Evolutionary conservation across 2,329 filamentous ascomycete species (phyloP).

Genomic region (Talaromyces funiculosus): DNA sequence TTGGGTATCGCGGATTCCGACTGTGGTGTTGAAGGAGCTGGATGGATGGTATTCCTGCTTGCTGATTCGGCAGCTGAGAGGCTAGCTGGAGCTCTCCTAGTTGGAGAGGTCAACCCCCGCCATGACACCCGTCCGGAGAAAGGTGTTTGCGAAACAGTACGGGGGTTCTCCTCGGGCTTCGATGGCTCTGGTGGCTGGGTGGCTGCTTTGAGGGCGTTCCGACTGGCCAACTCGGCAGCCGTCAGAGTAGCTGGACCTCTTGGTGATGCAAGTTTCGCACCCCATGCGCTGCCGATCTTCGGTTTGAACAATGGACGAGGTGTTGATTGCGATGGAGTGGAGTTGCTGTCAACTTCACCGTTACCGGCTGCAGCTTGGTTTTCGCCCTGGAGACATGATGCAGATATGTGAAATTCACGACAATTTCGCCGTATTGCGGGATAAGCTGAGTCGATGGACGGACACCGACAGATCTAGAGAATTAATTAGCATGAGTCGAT

Average conservation of each 20-base stretch:
- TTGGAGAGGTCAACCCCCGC: not conserved
- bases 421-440: constrained; percentile 25
- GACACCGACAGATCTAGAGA: constrained; percentile 30
- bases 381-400: constrained; percentile 23
- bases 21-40: not conserved
- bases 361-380: constrained; percentile 21
- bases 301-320: constrained; percentile 2
- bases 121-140: not conserved
- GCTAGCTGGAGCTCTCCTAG: not conserved
- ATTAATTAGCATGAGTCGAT: not conserved
- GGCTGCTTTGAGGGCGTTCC: constrained; percentile 22
- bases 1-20: not conserved
- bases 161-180: not conserved
- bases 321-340: not conserved
- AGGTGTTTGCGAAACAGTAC: not conserved
- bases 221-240: constrained; percentile 28
- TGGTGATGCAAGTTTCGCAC: constrained; percentile 13
- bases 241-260: constrained; percentile 23
- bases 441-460: constrained; percentile 36
- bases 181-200: constrained; percentile 8
- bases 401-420: constrained; percentile 32
- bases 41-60: not conserved
- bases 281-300: constrained; percentile 28
- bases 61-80: not conserved
- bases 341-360: constrained; percentile 18